Base-by-base conservation (phyloP, 805 yeast genomes). In the Kazachstania martiniae region DNA sequence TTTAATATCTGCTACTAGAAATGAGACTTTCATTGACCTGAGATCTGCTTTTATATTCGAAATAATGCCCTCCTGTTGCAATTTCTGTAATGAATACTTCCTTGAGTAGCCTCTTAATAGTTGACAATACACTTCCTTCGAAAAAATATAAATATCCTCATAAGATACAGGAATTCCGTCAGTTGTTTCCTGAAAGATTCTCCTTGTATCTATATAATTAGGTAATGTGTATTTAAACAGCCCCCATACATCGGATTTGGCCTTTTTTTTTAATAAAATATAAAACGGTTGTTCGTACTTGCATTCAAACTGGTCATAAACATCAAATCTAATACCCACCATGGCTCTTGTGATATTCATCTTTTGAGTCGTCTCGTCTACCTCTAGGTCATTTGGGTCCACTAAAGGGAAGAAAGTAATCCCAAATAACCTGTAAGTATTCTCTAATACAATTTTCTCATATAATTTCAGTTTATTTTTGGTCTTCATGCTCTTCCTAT, bases 171-270 rank as follows among this genome's bases (percentile, higher is more conserved):
- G 23, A 1, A 32, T 13, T 8, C 43, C 47, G n/a, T 12, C 8
- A 13, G 40, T 40, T 10, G 40, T 34, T n/a, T 31, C 37, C 12
- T 41, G 32, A 24, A 51, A 49, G 8, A 39, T 29, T 4, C 25
- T 27, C n/a, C 40, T 33, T 12, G 47, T 33, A 27, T 46, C 47
- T 9, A 53, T 36, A 28, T 39, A 52, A 14, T 41, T 38, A 3
- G 68, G 68, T 1, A 63, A 38, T 0, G 65, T 63, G 39, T 61
- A 59, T 31, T 57, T 61, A 36, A 58, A 60, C 3, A 61, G 29
- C 1, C 19, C 34, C 66, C 65, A 61, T 5, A 26, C 25, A 12
- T 46, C 44, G 0, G 42, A 34, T 34, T 59, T 58, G 2, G 18
- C 8, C 12, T 43, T 39, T 26, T 42, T 50, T 32, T 58, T 58